Percentiles rank a stretch among this genome's conserved stretches.
These are phyloP conservation scores for Diophrys sp. DNA, from an alignment of 73 alveolate genomes.

Conservation along the genomic window DNA sequence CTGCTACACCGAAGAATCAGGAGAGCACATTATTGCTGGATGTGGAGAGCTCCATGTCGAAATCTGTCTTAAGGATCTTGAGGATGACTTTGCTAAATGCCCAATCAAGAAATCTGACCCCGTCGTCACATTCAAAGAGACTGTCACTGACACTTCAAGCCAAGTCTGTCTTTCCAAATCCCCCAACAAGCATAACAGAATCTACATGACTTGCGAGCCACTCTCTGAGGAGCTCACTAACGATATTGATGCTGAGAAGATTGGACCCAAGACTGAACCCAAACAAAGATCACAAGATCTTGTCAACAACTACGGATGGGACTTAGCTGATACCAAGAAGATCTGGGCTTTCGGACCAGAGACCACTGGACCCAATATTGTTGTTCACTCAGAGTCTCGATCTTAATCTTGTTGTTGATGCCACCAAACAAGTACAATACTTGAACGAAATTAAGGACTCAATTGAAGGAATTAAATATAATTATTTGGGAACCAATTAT, in stretches of 20 bases:
- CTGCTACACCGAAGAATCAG: slow-evolving; percentile 91
- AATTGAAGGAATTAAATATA: no score
- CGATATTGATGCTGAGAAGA: slow-evolving; percentile 80
- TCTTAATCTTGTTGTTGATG: no score
- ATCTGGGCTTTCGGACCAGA: slow-evolving; percentile 99
- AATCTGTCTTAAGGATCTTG: slow-evolving; percentile 95
- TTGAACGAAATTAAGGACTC: slow-evolving; percentile 93
- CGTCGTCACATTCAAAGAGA: slow-evolving; percentile 98
- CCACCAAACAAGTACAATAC: slow-evolving; percentile 93
- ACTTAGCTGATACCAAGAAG: slow-evolving; percentile 87
- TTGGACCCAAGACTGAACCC: slow-evolving; percentile 84
- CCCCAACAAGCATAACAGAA: slow-evolving; percentile 98
- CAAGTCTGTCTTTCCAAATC: slow-evolving; percentile 96
- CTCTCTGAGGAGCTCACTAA: slow-evolving; percentile 89
- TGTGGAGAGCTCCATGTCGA: slow-evolving; percentile 99
- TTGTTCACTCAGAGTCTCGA: no score
- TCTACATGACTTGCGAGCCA: slow-evolving; percentile 87
- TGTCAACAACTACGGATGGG: slow-evolving; percentile 91
- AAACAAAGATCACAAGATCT: slow-evolving; percentile 88
- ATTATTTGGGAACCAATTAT: no score
- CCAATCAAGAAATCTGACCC: slow-evolving; percentile 96
- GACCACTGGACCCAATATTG: slow-evolving; percentile 93
- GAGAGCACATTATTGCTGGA: slow-evolving; percentile 98
- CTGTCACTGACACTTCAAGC: slow-evolving; percentile 68
- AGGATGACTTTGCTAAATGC: slow-evolving; percentile 92